These are phyloP conservation scores for Garcia nutans DNA, from an alignment of 345 rosid genomes.

Conservation along the genomic window DNA sequence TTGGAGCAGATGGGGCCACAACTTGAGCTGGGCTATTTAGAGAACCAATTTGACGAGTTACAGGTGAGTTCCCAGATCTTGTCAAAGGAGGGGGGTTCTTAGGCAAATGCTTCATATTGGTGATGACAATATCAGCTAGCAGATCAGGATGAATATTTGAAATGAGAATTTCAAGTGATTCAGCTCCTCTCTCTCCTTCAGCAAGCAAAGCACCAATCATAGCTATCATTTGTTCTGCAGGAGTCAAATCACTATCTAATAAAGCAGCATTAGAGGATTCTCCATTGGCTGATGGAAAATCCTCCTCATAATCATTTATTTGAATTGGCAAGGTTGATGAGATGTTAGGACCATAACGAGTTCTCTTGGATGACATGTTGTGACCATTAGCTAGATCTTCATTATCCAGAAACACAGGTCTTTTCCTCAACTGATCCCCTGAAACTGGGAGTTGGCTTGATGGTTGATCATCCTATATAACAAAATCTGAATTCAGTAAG, in stretches of 20 bases:
- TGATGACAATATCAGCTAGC: constrained; percentile 92
- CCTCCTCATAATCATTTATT: constrained; percentile 50
- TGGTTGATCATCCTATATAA: constrained; percentile 69
- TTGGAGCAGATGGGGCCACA: constrained; percentile 39
- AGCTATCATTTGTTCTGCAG: constrained; percentile 95
- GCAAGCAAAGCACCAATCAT: constrained; percentile 99
- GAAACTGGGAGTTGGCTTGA: constrained; percentile 47
- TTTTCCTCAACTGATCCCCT: constrained; percentile 67
- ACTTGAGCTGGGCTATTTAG: constrained; percentile 45
- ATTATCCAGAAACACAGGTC: constrained; percentile 58
- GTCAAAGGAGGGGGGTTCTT: constrained; percentile 57
- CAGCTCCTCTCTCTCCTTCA: constrained; percentile 98
- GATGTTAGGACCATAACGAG: constrained; percentile 44
- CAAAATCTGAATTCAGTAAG: constrained; percentile 8
- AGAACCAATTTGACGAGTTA: constrained; percentile 39
- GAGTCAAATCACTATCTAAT: constrained; percentile 66
- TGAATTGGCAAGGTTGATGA: constrained; percentile 40
- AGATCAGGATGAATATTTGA: constrained; percentile 93
- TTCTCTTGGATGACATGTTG: constrained; percentile 61
- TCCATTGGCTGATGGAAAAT: constrained; percentile 58
- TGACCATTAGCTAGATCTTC: constrained; percentile 57
- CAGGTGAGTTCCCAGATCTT: constrained; percentile 43
- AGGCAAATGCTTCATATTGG: constrained; percentile 96
- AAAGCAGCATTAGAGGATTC: constrained; percentile 40
- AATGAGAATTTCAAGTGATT: constrained; percentile 89